Percentiles rank a stretch among this genome's conserved stretches.
These are phyloP conservation scores for Takashimella tepidaria DNA, from an alignment of 1,284 basidiomycete species.

Conservation along the genomic window DNA sequence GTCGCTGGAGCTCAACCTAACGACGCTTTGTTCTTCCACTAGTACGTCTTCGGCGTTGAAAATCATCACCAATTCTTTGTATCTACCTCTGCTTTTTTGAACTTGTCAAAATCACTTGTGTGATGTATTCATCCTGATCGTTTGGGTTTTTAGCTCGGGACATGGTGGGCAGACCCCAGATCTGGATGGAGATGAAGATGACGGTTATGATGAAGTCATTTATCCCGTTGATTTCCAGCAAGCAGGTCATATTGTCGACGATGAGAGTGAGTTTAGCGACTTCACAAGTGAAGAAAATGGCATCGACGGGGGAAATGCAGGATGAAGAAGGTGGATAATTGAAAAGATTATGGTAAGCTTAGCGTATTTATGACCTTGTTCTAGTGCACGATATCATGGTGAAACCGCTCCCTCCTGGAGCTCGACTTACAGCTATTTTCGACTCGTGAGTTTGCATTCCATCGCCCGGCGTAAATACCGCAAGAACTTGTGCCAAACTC, in stretches of 20 bases:
- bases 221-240: slow-evolving; percentile 74
- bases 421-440: slow-evolving; percentile 81
- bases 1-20: slow-evolving; percentile 69
- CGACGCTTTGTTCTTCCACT: slow-evolving; percentile 89
- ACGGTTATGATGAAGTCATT: slow-evolving; percentile 64
- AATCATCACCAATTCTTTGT: not conserved
- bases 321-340: no score
- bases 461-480: not conserved
- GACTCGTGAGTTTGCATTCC: slow-evolving; percentile 51
- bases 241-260: slow-evolving; percentile 72
- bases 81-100: no score
- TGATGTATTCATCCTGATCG: no score
- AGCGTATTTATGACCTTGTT: not conserved
- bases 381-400: slow-evolving; percentile 53
- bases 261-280: slow-evolving; percentile 56
- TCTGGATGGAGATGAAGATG: slow-evolving; percentile 58
- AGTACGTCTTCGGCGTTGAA: slow-evolving; percentile 49
- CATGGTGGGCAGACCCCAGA: slow-evolving; percentile 77
- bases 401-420: slow-evolving; percentile 66
- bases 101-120: no score
- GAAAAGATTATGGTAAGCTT: no score
- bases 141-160: slow-evolving; percentile 59
- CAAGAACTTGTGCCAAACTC: not conserved
- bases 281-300: no score
- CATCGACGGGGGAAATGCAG: no score